These are phyloP conservation scores for Coniferiporia sulphurascens DNA, from an alignment of 1,284 basidiomycete genomes.

Conservation along the genomic window DNA sequence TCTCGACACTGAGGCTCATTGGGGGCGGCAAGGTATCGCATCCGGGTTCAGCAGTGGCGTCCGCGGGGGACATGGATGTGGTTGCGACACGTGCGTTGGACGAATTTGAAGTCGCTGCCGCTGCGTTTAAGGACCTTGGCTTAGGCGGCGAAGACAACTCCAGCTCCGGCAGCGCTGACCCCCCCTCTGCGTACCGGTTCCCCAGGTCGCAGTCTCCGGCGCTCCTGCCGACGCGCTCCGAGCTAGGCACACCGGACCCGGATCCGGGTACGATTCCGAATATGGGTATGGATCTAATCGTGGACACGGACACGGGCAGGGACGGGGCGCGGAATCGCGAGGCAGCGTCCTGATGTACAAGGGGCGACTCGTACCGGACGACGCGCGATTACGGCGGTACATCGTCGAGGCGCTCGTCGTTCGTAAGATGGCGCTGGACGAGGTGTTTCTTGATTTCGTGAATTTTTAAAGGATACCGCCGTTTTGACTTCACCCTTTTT, in stretches of 20 bases:
- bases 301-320: background rate
- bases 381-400: slow-evolving; percentile 33
- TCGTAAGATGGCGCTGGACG: slow-evolving; percentile 65
- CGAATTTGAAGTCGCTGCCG: no score
- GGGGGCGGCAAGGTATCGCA: background rate
- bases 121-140: no score
- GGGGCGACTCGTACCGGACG: slow-evolving; percentile 17
- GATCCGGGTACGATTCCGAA: background rate
- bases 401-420: slow-evolving; percentile 77
- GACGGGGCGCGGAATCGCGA: background rate
- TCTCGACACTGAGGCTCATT: background rate
- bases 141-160: no score
- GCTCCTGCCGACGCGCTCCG: no score
- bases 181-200: no score
- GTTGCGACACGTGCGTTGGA: background rate
- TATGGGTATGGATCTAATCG: background rate
- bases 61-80: slow-evolving; percentile 2
- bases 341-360: slow-evolving; percentile 8
- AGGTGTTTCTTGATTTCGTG: slow-evolving; percentile 69
- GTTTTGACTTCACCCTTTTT: no score
- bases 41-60: background rate
- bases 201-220: no score
- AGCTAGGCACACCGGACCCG: no score
- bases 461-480: slow-evolving; percentile 41
- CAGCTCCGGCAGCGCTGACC: no score